Percentiles rank a stretch among this genome's conserved stretches.
phyloP scores from a whole-genome alignment of 2,329 filamentous ascomycete species.

The Tolypocladium inflatum region DNA sequence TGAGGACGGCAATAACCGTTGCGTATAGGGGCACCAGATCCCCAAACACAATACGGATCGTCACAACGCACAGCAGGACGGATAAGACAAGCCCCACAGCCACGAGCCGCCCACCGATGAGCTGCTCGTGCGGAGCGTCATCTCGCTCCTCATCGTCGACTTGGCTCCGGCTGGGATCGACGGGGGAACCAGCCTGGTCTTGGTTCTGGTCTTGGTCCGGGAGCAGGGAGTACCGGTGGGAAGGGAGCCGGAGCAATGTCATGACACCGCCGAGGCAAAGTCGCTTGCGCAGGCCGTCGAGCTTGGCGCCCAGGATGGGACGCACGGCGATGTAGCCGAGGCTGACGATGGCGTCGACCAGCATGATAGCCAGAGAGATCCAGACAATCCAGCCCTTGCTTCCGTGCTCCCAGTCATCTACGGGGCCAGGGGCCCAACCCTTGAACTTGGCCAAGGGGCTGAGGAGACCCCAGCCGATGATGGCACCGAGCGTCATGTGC shows the following conservation, averaged over 20 bases:
- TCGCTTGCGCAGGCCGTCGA: background rate
- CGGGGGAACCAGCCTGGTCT: background rate
- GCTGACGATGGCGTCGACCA: slow-evolving; percentile 84
- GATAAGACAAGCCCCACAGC: slow-evolving; percentile 67
- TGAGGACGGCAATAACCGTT: slow-evolving; percentile 68
- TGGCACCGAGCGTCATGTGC: slow-evolving; percentile 86
- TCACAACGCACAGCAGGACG: slow-evolving; percentile 67
- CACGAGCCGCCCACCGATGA: slow-evolving; percentile 64
- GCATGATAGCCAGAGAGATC: slow-evolving; percentile 93
- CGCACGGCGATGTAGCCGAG: slow-evolving; percentile 67
- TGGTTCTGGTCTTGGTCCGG: slow-evolving; percentile 2
- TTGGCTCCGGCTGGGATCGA: background rate
- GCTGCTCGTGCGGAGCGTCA: slow-evolving; percentile 77
- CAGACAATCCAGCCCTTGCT: slow-evolving; percentile 99
- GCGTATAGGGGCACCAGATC: slow-evolving; percentile 69
- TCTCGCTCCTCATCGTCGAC: slow-evolving; percentile 39
- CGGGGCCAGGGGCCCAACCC: slow-evolving; percentile 83
- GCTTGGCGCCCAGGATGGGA: slow-evolving; percentile 33
- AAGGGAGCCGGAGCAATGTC: slow-evolving; percentile 4
- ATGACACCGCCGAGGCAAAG: background rate
- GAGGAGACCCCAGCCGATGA: slow-evolving; percentile 83
- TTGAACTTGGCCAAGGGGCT: slow-evolving; percentile 78
- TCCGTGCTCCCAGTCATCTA: slow-evolving; percentile 81
- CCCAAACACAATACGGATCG: slow-evolving; percentile 78
- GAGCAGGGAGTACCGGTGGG: slow-evolving; percentile 14